These are phyloP conservation scores for Decorospora gaudefroyi DNA, from an alignment of 2,329 filamentous ascomycete genomes.

Conservation along the genomic window DNA sequence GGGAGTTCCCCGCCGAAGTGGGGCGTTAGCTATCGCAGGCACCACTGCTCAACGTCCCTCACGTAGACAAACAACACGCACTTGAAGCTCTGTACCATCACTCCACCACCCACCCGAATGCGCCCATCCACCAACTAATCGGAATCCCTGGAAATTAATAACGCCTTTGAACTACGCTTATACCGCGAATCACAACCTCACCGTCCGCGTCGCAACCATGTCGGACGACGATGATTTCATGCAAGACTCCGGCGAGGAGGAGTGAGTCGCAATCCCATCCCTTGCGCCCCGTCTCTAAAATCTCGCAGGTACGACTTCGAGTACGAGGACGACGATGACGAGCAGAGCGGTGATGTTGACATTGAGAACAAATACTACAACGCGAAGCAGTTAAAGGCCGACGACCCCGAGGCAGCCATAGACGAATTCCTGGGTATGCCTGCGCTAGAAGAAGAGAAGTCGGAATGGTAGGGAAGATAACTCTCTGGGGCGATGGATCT, in stretches of 20 bases:
- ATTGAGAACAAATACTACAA: constrained; percentile 99
- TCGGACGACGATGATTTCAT: constrained; percentile 90
- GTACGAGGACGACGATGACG: constrained; percentile 91
- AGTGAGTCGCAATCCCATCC: constrained; percentile 57
- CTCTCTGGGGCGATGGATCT: constrained; percentile 3
- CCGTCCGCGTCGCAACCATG: constrained; percentile 57
- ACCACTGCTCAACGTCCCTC: constrained; percentile 23
- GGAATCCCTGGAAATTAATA: neutral
- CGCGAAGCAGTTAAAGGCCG: constrained; percentile 91
- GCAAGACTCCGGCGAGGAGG: constrained; percentile 87
- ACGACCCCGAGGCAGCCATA: constrained; percentile 85
- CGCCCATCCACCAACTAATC: neutral
- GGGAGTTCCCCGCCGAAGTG: constrained; percentile 11
- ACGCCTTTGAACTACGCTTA: neutral
- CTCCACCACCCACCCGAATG: neutral
- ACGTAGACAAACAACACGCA: constrained; percentile 20
- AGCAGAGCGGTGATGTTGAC: constrained; percentile 84
- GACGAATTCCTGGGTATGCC: constrained; percentile 91
- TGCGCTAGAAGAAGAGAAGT: constrained; percentile 82
- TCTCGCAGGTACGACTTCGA: constrained; percentile 85
- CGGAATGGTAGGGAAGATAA: constrained; percentile 71
- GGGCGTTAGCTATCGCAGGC: constrained; percentile 27
- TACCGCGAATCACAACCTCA: neutral
- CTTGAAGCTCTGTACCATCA: constrained; percentile 9
- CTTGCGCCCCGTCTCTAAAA: constrained; percentile 23